Evolutionary conservation across 2,329 filamentous ascomycete species (phyloP), one percentile per base, ranked within the genome.

Genomic region (Fusarium anguioides): DNA sequence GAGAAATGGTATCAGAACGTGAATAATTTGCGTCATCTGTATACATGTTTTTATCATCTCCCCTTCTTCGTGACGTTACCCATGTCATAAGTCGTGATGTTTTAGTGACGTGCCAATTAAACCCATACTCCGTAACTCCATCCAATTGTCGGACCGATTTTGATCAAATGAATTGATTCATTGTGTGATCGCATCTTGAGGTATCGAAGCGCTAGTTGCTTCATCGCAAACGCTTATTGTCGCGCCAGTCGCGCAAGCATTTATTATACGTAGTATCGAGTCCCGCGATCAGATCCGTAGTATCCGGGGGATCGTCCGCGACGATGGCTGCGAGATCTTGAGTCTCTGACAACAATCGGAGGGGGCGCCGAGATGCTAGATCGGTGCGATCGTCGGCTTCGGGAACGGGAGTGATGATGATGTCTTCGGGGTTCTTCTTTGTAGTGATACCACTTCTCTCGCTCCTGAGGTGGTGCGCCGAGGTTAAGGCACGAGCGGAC

Each of bases 401-500:
- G 67, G 3, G 68, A 70, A 20, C 69, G 67, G 3, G 68, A 70
- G 20, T 68, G 72, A 17, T 75, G 74, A 7, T 51, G 53, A 21
- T 65, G 71, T 18, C 64, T 58, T 47, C 61, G 61, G 27, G 66
- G 56, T 14, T 55, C 64, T n/a, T 71, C 73, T 18, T 74, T 71
- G 52, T 74, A 72, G 50, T 74, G 72, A 51, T 81, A 79, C 70
- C 71, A 71, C 29, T 68, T 72, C 66, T 80, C 66, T 17, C 75
- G 44, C 17, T 75, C 73, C 7, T 71, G 70, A 0, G 76, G 76
- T 10, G 79, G 78, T 2, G 76, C 78, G 10, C 79, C 79, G 35
- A 81, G 68, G 66, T 82, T 81, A 48, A 74, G 66, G 70, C 81
- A 84, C 4, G 81, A 83, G 8, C 79, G 77, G 64, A 84, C 52